Base-by-base conservation (phyloP, 129 eudicot species). In the Smallanthus sonchifolius region DNA sequence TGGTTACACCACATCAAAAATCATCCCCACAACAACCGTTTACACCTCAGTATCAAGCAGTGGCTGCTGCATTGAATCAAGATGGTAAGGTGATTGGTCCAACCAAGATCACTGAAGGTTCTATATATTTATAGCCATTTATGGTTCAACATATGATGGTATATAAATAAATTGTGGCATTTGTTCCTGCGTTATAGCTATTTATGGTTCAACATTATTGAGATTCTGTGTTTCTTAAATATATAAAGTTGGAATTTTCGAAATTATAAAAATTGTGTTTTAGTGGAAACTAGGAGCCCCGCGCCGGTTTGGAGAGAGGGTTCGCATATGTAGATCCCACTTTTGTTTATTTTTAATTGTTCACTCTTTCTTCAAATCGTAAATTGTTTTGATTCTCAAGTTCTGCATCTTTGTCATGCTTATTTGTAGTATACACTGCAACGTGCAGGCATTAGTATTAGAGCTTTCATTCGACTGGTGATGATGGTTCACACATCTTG, bases 401-500 rank as follows among this genome's bases (percentile, higher is more conserved):
- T 24, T 24, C 30, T 24, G 30, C 30, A 24, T 54, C 34, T 35
- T 34, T 70, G 17, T 35, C 37, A 61, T 68, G 65, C 48, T 77
- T 42, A 48, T 81, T 30, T n/a, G 30, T 73, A 13, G 45, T 14
- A 32, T 59, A 52, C 32, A 10, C 67, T 65, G 67, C 48, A 60
- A 77, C 67, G 3, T 63, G 45, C 77, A 95, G 99, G 89, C 81
- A 91, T 44, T 95, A 95, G 70, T 76, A 34, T 81, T 97, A 96
- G 76, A 76, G 65, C 49, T 95, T 85, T 66, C 91, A 91, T 83
- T 96, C 97, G 37, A 84, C 74, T 32, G 86, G 87, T 61, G 92
- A 91, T 75, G 95, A 88, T 79, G 99, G 96, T 17, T 87, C 93
- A 62, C 80, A 91, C 82, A 30, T 30, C 34, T 91, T 91, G 99